Percentiles rank a stretch among this genome's conserved stretches.
Conservation (phyloP, 2,329 filamentous ascomycete species). For the Trichoderma breve region DNA sequence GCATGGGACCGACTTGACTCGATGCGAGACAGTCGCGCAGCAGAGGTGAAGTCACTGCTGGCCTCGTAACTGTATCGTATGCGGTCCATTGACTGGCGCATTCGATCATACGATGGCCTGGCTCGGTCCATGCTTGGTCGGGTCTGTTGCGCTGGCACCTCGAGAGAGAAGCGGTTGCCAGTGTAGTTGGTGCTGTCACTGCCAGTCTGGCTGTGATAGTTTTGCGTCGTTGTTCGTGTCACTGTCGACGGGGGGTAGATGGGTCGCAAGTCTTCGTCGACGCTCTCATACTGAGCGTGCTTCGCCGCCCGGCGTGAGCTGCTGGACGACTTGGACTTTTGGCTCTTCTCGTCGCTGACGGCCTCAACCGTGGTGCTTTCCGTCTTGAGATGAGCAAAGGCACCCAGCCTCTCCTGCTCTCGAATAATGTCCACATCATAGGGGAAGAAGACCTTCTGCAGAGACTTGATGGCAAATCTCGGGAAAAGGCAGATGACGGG, state of each 20-base stretch:
- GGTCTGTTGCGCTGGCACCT: slow-evolving; percentile 29
- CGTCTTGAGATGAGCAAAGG: slow-evolving; percentile 66
- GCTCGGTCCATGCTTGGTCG: slow-evolving; percentile 65
- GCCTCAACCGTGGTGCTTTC: slow-evolving; percentile 35
- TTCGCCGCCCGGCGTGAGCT: slow-evolving; percentile 54
- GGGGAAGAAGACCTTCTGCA: slow-evolving; percentile 93
- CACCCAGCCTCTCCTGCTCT: slow-evolving; percentile 81
- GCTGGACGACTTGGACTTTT: slow-evolving; percentile 57
- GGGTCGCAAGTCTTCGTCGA: slow-evolving; percentile 84
- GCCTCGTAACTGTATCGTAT: slow-evolving; percentile 81
- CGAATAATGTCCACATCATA: slow-evolving; percentile 94
- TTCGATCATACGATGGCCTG: slow-evolving; percentile 82
- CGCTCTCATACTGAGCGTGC: slow-evolving; percentile 59
- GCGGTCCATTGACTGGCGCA: slow-evolving; percentile 83
- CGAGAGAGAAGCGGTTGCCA: slow-evolving; percentile 57
- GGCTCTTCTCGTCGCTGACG: slow-evolving; percentile 39
- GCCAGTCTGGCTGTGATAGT: slow-evolving; percentile 79
- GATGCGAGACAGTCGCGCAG: slow-evolving; percentile 77
- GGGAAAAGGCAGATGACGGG: slow-evolving; percentile 82
- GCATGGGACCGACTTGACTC: slow-evolving; percentile 65
- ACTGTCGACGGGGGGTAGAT: slow-evolving; percentile 92
- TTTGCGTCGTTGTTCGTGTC: slow-evolving; percentile 70
- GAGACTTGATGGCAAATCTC: slow-evolving; percentile 78
- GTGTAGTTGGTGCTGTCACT: slow-evolving; percentile 95
- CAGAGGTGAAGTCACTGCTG: slow-evolving; percentile 87